Base-by-base conservation (phyloP, 2,329 filamentous ascomycete species). In the Colletotrichum higginsianum region DNA sequence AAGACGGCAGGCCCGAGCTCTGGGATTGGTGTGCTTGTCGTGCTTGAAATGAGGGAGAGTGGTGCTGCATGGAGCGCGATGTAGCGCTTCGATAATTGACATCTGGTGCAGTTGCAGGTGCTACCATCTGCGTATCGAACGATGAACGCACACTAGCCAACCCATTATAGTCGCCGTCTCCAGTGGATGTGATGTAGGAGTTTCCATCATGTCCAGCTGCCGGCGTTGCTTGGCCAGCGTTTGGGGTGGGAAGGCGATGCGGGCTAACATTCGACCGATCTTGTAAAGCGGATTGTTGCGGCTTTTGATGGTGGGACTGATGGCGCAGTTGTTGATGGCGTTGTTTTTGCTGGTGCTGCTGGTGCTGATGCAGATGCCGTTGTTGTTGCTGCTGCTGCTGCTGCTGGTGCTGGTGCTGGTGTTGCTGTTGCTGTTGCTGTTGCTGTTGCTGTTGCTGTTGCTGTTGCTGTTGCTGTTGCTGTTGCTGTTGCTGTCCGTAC, bases 381-480 rank as follows among this genome's bases (percentile, higher is more conserved):
- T 50, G 47, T 9, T 53, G 64, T 23, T 38, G 47, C 2, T 21
- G 18, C 6, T 60, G 44, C 47, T 61, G 64, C 7, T 46, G 35
- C 21, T 52, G 53, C 3, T 42, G 49, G 13, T 30, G 56, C 0
- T 60, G 47, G 7, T 26, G 47, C 0, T 46, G 18, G 3, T 40
- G 63, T 6, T 44, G 44, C 55, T 49, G 64, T 38, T 55, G 21
- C 3, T 55, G 71, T 2, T 35, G 52, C 7, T 55, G 50, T 3
- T 15, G 50, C 3, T 53, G 21, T 3, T 30, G 52, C 23, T 55
- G 52, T 26, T 16, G 49, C 16, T 8, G 49, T 21, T 35, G 62
- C 49, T 74, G 74, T 38, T 76, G 74, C 15, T 75, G 75, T 30
- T 76, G 74, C 35, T 78, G 76, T 63, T 76, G 75, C 46, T 75